Evolutionary conservation across 495 filamentous ascomycete species (phyloP).

Genomic region (Daldinia grandis): DNA sequence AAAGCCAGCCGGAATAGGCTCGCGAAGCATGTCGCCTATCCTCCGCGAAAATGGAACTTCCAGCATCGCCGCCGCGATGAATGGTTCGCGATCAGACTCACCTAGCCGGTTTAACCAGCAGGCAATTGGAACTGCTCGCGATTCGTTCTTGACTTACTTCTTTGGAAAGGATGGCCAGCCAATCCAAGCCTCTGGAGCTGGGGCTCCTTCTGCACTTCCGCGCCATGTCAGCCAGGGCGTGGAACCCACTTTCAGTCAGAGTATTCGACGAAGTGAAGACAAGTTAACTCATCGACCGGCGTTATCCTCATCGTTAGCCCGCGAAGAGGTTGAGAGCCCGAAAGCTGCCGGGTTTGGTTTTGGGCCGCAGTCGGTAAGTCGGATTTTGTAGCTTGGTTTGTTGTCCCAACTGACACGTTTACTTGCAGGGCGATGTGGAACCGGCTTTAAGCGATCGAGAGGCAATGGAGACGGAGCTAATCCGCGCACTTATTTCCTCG

Average conservation of each 20-base stretch:
- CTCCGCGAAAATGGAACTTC: slow-evolving; percentile 66
- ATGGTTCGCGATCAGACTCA: slow-evolving; percentile 67
- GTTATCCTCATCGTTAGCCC: slow-evolving; percentile 43
- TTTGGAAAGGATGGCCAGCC: slow-evolving; percentile 89
- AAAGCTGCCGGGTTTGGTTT: slow-evolving; percentile 50
- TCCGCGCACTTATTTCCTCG: slow-evolving; percentile 92
- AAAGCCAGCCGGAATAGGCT: slow-evolving; percentile 62
- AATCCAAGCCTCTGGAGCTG: slow-evolving; percentile 51
- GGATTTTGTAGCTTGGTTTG: neutral
- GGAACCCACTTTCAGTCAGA: slow-evolving; percentile 85
- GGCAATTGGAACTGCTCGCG: slow-evolving; percentile 62
- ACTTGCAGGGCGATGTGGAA: slow-evolving; percentile 61
- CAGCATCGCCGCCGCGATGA: slow-evolving; percentile 72
- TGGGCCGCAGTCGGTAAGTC: slow-evolving; percentile 39
- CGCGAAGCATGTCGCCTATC: slow-evolving; percentile 83
- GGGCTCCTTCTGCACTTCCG: slow-evolving; percentile 51
- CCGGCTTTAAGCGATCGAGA: slow-evolving; percentile 93
- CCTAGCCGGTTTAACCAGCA: slow-evolving; percentile 66
- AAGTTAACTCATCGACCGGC: slow-evolving; percentile 52
- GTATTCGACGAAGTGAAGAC: slow-evolving; percentile 79
- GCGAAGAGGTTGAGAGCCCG: slow-evolving; percentile 47
- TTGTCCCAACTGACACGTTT: slow-evolving; percentile 42
- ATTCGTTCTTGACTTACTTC: slow-evolving; percentile 98
- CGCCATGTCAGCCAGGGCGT: slow-evolving; percentile 75
- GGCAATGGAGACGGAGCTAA: slow-evolving; percentile 95